phyloP scores from a whole-genome alignment of 2,329 filamentous ascomycete genomes.

The Cercospora sp. region DNA sequence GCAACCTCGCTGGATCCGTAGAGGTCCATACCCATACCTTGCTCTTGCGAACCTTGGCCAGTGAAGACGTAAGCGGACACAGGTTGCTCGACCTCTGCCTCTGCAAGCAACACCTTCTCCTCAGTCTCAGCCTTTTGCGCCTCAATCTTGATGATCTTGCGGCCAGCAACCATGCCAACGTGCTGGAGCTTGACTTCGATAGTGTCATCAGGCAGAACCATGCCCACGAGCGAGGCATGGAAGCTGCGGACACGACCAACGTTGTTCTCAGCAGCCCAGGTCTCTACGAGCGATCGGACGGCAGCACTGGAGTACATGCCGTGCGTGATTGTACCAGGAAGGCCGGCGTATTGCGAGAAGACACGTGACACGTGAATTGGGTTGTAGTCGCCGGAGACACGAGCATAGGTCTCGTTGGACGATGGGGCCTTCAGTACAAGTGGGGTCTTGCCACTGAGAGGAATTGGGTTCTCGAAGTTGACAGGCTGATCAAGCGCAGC shows the following conservation, averaged over 20 bases:
- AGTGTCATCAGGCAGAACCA: constrained; percentile 96
- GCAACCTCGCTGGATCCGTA: constrained; percentile 92
- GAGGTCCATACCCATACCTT: constrained; percentile 99
- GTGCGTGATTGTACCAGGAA: constrained; percentile 96
- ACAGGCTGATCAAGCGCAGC: constrained; percentile 93
- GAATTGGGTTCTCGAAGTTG: constrained; percentile 96
- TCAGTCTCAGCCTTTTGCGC: constrained; percentile 93
- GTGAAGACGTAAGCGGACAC: constrained; percentile 97
- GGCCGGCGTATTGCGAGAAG: constrained; percentile 91
- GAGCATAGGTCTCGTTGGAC: constrained; percentile 96
- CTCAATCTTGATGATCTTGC: constrained; percentile 99
- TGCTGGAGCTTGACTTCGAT: constrained; percentile 95
- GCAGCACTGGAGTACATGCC: constrained; percentile 99
- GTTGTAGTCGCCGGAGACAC: constrained; percentile 97
- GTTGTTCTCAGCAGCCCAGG: constrained; percentile 98
- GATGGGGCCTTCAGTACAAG: constrained; percentile 86
- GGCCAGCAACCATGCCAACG: constrained; percentile 93
- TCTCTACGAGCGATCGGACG: constrained; percentile 93
- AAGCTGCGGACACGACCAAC: constrained; percentile 96
- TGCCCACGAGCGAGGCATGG: constrained; percentile 94
- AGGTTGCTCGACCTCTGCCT: constrained; percentile 97
- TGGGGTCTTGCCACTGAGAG: constrained; percentile 86
- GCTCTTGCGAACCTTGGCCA: constrained; percentile 95
- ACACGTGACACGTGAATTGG: constrained; percentile 97
- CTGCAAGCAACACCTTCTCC: constrained; percentile 91